A percentile compares a stretch with the other conserved stretches of the same genome.
phyloP scores from a whole-genome alignment of 2,329 filamentous ascomycete genomes.

The Pseudogymnoascus sp. region DNA sequence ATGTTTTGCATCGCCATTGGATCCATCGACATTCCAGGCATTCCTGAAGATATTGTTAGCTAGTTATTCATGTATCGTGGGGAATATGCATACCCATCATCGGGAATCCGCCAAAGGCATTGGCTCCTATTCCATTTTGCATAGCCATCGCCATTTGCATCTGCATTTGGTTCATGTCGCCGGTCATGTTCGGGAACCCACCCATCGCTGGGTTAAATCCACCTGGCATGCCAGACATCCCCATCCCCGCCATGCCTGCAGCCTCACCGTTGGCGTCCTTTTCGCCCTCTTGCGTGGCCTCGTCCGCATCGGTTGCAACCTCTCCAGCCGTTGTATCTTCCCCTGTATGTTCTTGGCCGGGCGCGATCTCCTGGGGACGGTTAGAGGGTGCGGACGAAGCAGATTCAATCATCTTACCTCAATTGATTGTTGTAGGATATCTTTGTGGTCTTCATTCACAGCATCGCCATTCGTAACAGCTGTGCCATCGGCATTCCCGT shows the following conservation, averaged over 20 bases:
- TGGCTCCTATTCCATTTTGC: slow-evolving; percentile 58
- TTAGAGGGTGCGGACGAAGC: slow-evolving; percentile 15
- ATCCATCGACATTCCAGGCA: slow-evolving; percentile 82
- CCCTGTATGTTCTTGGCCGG: slow-evolving; percentile 24
- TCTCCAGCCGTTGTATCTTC: slow-evolving; percentile 15
- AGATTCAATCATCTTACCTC: slow-evolving; percentile 25
- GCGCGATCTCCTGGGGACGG: slow-evolving; percentile 25
- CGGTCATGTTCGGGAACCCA: slow-evolving; percentile 37
- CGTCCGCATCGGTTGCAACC: slow-evolving; percentile 12
- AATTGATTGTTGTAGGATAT: slow-evolving; percentile 32
- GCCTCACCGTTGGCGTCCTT: slow-evolving; percentile 17
- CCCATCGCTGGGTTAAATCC: slow-evolving; percentile 35
- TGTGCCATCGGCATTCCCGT: slow-evolving; percentile 11
- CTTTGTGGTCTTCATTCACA: slow-evolving; percentile 24
- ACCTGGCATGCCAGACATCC: slow-evolving; percentile 30
- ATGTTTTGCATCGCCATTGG: slow-evolving; percentile 66
- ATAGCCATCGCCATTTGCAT: slow-evolving; percentile 77
- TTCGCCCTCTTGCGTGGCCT: slow-evolving; percentile 8
- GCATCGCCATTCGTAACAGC: not conserved
- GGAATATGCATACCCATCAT: slow-evolving; percentile 72
- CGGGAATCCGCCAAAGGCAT: slow-evolving; percentile 51
- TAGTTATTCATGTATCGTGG: slow-evolving; percentile 12
- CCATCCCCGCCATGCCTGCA: not conserved
- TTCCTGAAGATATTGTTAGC: slow-evolving; percentile 43
- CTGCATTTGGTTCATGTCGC: slow-evolving; percentile 70